Conservation (phyloP, 2,329 filamentous ascomycete species). For the Penicillium corylophilum region DNA sequence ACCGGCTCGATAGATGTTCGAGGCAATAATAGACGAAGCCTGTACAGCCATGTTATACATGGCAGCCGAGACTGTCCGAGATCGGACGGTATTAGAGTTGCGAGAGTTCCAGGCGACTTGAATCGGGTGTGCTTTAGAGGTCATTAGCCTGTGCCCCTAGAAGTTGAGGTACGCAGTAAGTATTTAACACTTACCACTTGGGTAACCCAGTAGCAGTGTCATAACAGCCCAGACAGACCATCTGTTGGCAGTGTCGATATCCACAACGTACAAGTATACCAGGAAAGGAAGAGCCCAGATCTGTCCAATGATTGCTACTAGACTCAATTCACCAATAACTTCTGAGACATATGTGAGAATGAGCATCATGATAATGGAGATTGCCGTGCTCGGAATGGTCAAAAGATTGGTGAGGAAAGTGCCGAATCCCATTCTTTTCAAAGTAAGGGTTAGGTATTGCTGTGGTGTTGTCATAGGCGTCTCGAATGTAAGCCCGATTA, state of each 20-base stretch:
- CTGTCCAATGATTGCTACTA: constrained; percentile 53
- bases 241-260: constrained; percentile 44
- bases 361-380: constrained; percentile 44
- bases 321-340: constrained; percentile 48
- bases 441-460: constrained; percentile 33
- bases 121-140: constrained; percentile 52
- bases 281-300: constrained; percentile 55
- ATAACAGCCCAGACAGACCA: constrained; percentile 55
- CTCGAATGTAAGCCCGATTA: constrained; percentile 45
- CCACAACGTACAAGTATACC: constrained; percentile 51
- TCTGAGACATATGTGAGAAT: constrained; percentile 33
- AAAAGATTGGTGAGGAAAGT: constrained; percentile 60
- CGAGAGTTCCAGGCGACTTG: constrained; percentile 44
- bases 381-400: constrained; percentile 53
- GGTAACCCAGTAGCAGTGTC: constrained; percentile 53
- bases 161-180: neutral
- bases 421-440: constrained; percentile 53
- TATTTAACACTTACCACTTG: constrained; percentile 40
- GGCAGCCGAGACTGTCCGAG: constrained; percentile 37
- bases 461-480: constrained; percentile 29
- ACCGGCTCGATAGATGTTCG: constrained; percentile 38
- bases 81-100: constrained; percentile 41
- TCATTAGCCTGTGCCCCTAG: constrained; percentile 1
- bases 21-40: constrained; percentile 33
- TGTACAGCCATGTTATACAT: constrained; percentile 45